Evolutionary conservation across 495 filamentous ascomycete genomes (phyloP), one percentile per base, ranked within the genome.

Genomic region (Neurospora discreta): DNA sequence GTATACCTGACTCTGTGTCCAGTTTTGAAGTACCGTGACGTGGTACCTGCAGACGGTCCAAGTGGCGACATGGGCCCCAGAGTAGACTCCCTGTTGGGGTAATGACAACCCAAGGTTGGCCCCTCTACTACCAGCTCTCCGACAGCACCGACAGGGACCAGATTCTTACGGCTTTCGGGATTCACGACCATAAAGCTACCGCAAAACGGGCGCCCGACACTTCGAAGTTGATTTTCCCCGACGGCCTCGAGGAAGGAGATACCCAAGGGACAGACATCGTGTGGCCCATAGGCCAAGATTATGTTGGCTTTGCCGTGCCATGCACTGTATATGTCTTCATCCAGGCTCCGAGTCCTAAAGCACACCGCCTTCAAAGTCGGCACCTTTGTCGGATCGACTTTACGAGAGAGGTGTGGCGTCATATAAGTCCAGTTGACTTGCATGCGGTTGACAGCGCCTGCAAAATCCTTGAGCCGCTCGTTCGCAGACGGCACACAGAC

Each of bases 111-210:
- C 15, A 86, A 75, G 1, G 84, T 85, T 23, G 83, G 82, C 0
- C 82, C 83, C 44, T 84, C 82, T 26, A 86, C 80, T 2, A 85
- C 81, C 2, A 86, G 79, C 72, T 86, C 84, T 3, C 84, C 84
- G 18, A 84, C 74, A 0, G 84, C 82, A 0, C 84, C 84, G 18
- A 85, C 75, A 1, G 84, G 84, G 71, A 85, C 76, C 38, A 81
- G 80, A 30, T 82, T 81, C 71, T 81, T 82, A 38, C 81, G 81
- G 69, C 85, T 83, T n/a, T 86, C 82, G 5, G 81, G 82, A 68
- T 81, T 83, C 38, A 86, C 84, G 52, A 86, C 79, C 77, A 82
- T 78, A 23, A 84, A 81, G 33, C 77, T 80, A 3, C 83, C 83
- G 16, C 77, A 78, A 68, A 85, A 83, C 18, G 84, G 83, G 3